These are phyloP conservation scores for Candolleomyces eurysporus DNA, from an alignment of 768 basidiomycete genomes.

Conservation along the genomic window DNA sequence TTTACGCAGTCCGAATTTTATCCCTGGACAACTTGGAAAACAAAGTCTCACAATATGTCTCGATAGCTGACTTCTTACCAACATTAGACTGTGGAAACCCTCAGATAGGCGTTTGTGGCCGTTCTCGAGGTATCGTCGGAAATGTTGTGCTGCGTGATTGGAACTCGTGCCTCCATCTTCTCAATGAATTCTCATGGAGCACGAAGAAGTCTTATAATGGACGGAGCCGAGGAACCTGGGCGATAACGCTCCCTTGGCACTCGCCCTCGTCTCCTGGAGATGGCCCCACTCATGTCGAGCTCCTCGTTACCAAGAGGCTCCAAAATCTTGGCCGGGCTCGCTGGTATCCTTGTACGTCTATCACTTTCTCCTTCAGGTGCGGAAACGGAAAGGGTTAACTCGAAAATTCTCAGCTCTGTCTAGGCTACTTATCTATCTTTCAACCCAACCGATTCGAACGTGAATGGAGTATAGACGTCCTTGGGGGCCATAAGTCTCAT, in stretches of 20 bases:
- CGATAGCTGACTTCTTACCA: too few relatives aligned
- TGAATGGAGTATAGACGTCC: background rate
- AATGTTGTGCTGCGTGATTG: background rate
- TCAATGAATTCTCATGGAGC: background rate
- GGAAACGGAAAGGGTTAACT: background rate
- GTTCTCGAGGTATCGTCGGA: background rate
- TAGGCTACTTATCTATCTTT: slow-evolving; percentile 1
- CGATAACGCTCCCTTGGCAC: background rate
- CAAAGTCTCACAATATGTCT: too few relatives aligned
- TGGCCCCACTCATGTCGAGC: background rate
- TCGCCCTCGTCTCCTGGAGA: background rate
- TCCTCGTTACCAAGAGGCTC: background rate
- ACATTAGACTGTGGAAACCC: too few relatives aligned
- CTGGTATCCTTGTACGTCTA: background rate
- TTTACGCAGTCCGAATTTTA: background rate
- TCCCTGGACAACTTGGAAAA: background rate
- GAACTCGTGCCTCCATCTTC: background rate
- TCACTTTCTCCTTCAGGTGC: background rate
- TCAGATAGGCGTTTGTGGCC: background rate
- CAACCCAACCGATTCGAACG: background rate
- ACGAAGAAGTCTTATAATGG: background rate
- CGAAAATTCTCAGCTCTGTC: background rate
- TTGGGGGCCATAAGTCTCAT: background rate
- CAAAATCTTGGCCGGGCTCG: background rate
- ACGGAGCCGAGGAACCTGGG: background rate